phyloP scores from a whole-genome alignment of 1,284 basidiomycete species.

The Leucoagaricus sp. region DNA sequence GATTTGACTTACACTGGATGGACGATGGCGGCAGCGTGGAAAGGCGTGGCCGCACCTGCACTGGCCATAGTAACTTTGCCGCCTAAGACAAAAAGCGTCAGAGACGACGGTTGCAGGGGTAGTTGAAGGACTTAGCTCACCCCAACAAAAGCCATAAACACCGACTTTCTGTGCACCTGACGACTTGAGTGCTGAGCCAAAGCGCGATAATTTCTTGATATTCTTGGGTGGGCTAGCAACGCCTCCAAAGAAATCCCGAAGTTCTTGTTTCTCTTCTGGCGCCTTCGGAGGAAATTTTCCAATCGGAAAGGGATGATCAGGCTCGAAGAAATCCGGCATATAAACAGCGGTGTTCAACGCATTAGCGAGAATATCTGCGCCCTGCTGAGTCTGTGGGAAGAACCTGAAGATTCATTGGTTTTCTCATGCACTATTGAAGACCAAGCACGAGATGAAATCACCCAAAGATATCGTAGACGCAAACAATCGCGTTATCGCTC shows the following conservation, averaged over 20 bases:
- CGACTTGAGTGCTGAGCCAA: conserved; percentile 46
- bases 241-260: conserved; percentile 57
- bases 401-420: conserved; percentile 30
- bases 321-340: conserved; percentile 70
- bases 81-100: conserved; percentile 30
- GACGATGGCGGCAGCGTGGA: conserved; percentile 51
- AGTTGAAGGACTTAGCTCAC: conserved; percentile 27
- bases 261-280: conserved; percentile 47
- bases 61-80: conserved; percentile 52
- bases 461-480: conserved; percentile 70
- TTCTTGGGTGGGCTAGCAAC: conserved; percentile 46
- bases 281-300: conserved; percentile 55
- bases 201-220: conserved; percentile 46
- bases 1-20: conserved; percentile 53
- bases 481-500: conserved; percentile 53
- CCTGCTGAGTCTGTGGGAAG: conserved; percentile 62
- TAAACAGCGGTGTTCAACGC: conserved; percentile 52
- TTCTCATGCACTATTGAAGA: not conserved
- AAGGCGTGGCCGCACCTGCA: conserved; percentile 38
- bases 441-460: conserved; percentile 24
- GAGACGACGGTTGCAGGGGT: not conserved
- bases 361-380: conserved; percentile 61
- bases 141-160: conserved; percentile 64
- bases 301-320: conserved; percentile 48
- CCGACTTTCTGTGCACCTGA: conserved; percentile 50